Conservation (phyloP, 495 filamentous ascomycete genomes). For the Hypoxylon intermedium region DNA sequence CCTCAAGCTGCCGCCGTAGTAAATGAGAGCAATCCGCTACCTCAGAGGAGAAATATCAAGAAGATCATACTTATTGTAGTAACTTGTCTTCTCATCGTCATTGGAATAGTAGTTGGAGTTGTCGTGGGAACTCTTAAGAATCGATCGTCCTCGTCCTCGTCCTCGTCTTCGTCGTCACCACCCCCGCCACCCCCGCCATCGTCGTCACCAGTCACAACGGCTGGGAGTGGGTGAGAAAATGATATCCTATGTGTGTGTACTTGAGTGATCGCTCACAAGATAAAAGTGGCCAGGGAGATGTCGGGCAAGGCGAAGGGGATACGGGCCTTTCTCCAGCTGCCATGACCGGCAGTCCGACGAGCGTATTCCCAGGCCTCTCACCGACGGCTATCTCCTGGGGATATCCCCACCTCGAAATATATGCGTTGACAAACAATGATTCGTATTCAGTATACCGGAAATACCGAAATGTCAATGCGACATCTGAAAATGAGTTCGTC, state of each 20-base stretch:
- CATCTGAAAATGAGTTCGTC: slow-evolving; percentile 1
- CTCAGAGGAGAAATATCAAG: background rate
- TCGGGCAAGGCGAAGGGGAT: background rate
- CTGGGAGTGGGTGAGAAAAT: no score
- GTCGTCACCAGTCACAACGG: background rate
- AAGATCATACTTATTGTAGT: slow-evolving; percentile 9
- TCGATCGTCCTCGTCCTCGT: background rate
- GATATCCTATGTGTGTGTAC: slow-evolving; percentile 3
- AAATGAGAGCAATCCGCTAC: background rate
- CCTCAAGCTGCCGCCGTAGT: background rate
- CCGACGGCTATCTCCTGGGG: slow-evolving; percentile 24
- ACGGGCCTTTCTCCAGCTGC: background rate
- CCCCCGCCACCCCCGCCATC: background rate
- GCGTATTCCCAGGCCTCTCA: slow-evolving; percentile 3
- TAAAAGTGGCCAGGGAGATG: slow-evolving; percentile 6
- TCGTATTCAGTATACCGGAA: slow-evolving; percentile 11
- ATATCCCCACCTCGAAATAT: slow-evolving; percentile 22
- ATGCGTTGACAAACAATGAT: slow-evolving; percentile 12
- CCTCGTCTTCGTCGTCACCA: no score
- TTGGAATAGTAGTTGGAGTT: slow-evolving; percentile 14
- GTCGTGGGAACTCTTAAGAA: slow-evolving; percentile 6
- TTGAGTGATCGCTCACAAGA: background rate
- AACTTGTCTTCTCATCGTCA: background rate
- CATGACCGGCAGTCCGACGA: slow-evolving; percentile 19
- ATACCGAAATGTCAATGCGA: slow-evolving; percentile 16